Percentiles rank a stretch among this genome's conserved stretches.
phyloP scores from a whole-genome alignment of 116 monocot species.

The Posidonia oceanica region DNA sequence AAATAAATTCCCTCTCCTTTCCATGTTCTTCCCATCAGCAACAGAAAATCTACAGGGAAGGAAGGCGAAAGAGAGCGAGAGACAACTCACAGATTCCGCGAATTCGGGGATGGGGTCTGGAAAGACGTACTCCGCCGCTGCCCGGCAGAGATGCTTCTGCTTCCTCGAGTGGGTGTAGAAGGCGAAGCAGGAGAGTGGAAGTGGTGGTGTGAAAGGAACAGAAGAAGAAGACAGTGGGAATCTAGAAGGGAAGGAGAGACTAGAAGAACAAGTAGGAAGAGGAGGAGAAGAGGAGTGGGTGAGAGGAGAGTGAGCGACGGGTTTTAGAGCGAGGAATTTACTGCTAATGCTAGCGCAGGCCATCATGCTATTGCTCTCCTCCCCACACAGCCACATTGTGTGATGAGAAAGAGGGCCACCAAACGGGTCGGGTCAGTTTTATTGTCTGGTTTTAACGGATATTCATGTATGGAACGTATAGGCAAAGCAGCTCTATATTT shows the following conservation, averaged over 20 bases:
- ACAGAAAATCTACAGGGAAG: neutral
- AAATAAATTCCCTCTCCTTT: no score
- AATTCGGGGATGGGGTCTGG: constrained; percentile 84
- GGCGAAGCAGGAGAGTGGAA: neutral
- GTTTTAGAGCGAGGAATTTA: neutral
- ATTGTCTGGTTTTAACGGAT: no score
- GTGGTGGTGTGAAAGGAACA: neutral
- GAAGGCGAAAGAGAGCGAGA: neutral
- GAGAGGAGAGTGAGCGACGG: neutral
- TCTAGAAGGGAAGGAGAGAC: neutral
- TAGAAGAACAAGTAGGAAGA: neutral
- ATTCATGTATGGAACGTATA: no score
- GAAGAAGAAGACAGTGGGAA: constrained; percentile 1
- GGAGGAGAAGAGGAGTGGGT: neutral
- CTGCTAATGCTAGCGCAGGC: neutral
- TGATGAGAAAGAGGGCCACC: no score
- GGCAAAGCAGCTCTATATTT: no score
- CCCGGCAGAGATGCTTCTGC: constrained; percentile 5
- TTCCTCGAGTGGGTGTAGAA: neutral
- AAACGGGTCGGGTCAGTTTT: no score
- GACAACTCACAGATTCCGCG: constrained; percentile 48
- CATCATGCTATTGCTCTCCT: neutral
- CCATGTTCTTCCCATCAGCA: no score
- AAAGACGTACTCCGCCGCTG: constrained; percentile 54
- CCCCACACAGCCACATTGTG: no score